Base-by-base conservation (phyloP, 352 stramenopile genomes). In the Paralagenidium karlingii region DNA sequence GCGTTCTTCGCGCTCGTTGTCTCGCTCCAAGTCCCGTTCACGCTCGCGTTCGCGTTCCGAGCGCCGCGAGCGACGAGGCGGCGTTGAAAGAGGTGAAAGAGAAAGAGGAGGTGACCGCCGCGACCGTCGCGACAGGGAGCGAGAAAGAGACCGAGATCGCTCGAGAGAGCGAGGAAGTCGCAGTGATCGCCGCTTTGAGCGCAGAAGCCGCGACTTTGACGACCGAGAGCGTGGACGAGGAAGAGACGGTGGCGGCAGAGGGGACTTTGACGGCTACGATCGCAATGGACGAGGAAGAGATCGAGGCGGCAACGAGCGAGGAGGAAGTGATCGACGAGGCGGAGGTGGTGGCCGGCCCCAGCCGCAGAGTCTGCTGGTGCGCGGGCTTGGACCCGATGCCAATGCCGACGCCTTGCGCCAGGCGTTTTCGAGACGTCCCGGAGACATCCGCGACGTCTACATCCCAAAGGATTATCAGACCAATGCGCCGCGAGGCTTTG, bases 361-460 rank as follows among this genome's bases (percentile, higher is more conserved):
- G 54, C 60, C 30, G 60, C 65, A 49, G 38, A 75, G 60, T 22
- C 53, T 82, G 15, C 34, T 82, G 20, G 68, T 82, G 38, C 62
- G 68, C 25, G 75, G 75, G 28, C 24, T 82, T 18, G 36, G 47
- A 11, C 43, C 54, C 1, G 42, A 61, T 16, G 62, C 53, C 27
- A 56, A 62, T 19, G 26, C 44, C 13, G 68, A 82, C 19, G 43
- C 66, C 8, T 33, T 82, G 19, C 59, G 62, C 13, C 58, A 54
- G 34, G 66, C 52, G 19, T 82, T 82, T 39, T 73, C 64, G 18
- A 53, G 64, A 21, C 49, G 43, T 37, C 32, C 44, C 24, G 67
- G 76, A 21, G 76, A 89, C 39, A 77, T 89, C 51, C 70, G 76
- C 6, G 76, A 89, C 43, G 69, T 85, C 33, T 86, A 89, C 63